Conservation (phyloP, 106 monocot species). For the Dactylorhiza incarnata region DNA sequence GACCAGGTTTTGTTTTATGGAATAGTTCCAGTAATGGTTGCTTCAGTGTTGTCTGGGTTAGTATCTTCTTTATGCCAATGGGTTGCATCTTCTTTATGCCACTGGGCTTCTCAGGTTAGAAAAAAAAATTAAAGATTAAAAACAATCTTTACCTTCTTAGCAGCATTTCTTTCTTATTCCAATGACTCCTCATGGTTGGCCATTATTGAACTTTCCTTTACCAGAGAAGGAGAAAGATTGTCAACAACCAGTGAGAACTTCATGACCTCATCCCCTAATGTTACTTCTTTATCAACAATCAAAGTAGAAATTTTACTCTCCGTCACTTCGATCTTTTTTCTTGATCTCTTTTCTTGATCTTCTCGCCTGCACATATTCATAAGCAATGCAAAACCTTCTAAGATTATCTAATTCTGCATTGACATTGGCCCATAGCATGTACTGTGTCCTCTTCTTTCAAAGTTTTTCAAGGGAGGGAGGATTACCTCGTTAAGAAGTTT, state of each 20-base stretch:
- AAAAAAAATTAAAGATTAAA: background rate
- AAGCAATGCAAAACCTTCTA: constrained; percentile 79
- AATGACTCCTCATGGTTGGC: constrained; percentile 66
- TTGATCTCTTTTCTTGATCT: constrained; percentile 25
- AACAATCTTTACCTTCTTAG: constrained; percentile 48
- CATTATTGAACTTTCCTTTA: constrained; percentile 83
- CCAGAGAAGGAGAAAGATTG: constrained; percentile 49
- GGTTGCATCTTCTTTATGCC: too few relatives aligned
- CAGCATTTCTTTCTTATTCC: constrained; percentile 41
- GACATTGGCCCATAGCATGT: constrained; percentile 94
- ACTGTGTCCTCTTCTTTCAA: constrained; percentile 82
- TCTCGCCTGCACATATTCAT: constrained; percentile 89
- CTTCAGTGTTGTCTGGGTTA: constrained; percentile 92
- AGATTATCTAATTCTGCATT: constrained; percentile 81
- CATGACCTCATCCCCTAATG: constrained; percentile 63
- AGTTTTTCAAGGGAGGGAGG: constrained; percentile 92
- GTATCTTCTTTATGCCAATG: constrained; percentile 93
- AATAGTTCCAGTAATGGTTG: constrained; percentile 85
- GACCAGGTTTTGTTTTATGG: constrained; percentile 70
- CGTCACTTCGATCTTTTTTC: constrained; percentile 45
- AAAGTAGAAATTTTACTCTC: constrained; percentile 50
- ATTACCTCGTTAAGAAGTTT: constrained; percentile 93
- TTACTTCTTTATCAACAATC: constrained; percentile 76
- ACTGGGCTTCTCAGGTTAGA: constrained; percentile 95
- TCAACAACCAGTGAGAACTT: constrained; percentile 61